Base-by-base conservation (phyloP, 2,329 filamentous ascomycete genomes). In the Penicillium brevicompactum region DNA sequence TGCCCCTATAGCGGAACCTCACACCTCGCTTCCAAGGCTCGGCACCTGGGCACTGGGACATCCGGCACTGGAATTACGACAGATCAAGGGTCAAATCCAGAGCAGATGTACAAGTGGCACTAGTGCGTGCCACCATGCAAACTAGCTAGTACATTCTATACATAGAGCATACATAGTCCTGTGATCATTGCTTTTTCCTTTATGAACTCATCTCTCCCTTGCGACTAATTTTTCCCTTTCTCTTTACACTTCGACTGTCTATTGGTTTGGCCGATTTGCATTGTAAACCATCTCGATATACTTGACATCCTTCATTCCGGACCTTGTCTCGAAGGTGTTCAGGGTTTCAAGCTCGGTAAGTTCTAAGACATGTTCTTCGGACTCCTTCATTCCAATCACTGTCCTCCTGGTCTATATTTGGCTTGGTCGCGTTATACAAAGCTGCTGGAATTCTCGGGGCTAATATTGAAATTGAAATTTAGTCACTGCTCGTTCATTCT, bases 371-470 rank as follows among this genome's bases (percentile, higher is more conserved):
- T 48, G 44, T 46, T 21, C 31, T 32, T 38, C 11, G 22, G 34
- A 30, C 11, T 42, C 61, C 58, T 62, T 59, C 58, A 64, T 64
- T 62, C 58, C 60, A 31, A 6, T 30, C 47, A 34, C 31, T 30
- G n/a, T 11, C 30, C 51, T 41, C 38, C 38, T 41, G 38, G 16
- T 6, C 30, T 49, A 53, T 46, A 52, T 52, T 43, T 53, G 38
- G 18, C 3, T 13, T 37, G 11, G 13, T 27, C 24, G n/a, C 6
- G 16, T 14, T 44, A 37, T 42, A 49, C n/a, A 21, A 16, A 37
- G 18, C 27, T 47, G 11, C 45, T 30, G n/a, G 41, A 40, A 53
- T 41, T 38, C 40, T 32, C 42, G 9, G 10, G 6, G 27, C 52
- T 54, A 34, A 51, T 8, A 14, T 11, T 31, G 10, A 24, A 27